Evolutionary conservation across 2,329 filamentous ascomycete species (phyloP), one percentile per base, ranked within the genome.

Genomic region (Hypoxylon rubiginosum): DNA sequence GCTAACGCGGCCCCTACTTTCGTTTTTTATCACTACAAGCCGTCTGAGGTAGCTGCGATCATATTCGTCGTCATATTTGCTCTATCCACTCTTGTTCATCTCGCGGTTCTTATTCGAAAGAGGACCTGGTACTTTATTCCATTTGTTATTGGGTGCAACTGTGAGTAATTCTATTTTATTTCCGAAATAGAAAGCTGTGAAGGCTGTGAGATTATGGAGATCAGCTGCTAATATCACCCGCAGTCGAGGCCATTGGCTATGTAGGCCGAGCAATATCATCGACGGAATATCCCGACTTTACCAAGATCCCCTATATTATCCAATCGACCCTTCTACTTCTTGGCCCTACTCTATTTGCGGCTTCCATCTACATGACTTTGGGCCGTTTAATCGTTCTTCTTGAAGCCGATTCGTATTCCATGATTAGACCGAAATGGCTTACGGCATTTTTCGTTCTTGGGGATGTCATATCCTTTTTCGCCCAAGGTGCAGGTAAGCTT

Each of bases 241-340:
- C 21, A 86, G 84, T 86, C 72, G 84, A 88, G 70, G 74, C 77
- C 0, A 76, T 87, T 19, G 86, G 86, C 15, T 88, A 87, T 69
- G 72, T 85, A 41, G 84, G 82, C 11, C 83, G 86, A 57, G 75
- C 82, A 4, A 69, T 84, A 21, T 82, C 82, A 0, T 75, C 78
- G 0, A 56, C 68, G 0, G 74, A 85, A 51, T 76, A 78, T n/a
- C 80, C 82, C 0, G 72, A 82, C 56, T 81, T 79, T 60, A 81
- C 80, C 1, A 55, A 72, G 30, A 56, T 50, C 2, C 77, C 78
- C 3, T 83, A 77, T 71, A 73, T 83, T 41, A 64, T 81, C 19
- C 80, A 84, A 64, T 72, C 73, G 0, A 68, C 83, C 1, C 74
- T 83, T 5, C 76, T 83, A 21, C 77, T 84, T 4, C 74, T 82